Base-by-base conservation (phyloP, 805 yeast genomes). In the Saturnispora ahearnii region DNA sequence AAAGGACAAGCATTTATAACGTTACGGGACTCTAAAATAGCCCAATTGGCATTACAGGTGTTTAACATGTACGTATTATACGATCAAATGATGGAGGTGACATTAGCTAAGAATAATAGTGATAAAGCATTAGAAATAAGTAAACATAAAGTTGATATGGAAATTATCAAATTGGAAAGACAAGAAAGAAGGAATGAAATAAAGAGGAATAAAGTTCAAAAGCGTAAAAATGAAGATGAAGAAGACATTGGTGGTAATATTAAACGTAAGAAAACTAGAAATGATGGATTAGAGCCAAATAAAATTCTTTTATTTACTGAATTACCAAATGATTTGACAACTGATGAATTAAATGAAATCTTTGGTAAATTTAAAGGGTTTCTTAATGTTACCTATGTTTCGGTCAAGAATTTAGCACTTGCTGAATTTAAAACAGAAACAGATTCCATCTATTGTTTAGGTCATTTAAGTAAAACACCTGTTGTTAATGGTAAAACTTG, bases 1-100 rank as follows among this genome's bases (percentile, higher is more conserved):
- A 74, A 82, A 50, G 96, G 96, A 2, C 96, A 87, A 63, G 96
- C 95, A 1, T 87, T 86, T 62, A 72, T 87, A 5, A 77, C 86
- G 0, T 78, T 81, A 47, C 71, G 66, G 3, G 59, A 62, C 18
- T 57, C 58, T 1, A 68, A 68, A 3, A 63, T 67, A 5, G 81
- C 89, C 1, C 50, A 60, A 3, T 57, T 59, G 38, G 84, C 84
- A 0, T 59, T 74, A 3, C 66, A 68, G n/a, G 64, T 59, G 15
- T 55, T 76, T 36, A 67, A 77, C 44, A 71, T 73, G 12, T 52
- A 57, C 30, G 65, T 65, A 21, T 49, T 84, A 11, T 72, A 73
- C 55, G 77, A 72, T 21, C 74, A 74, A 48, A 73, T 73, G 0
- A 66, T 83, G 57, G 70, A 66, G 15, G 71, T 81, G 3, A 60